Evolutionary conservation across 768 basidiomycete genomes (phyloP).

Genomic region (Boletus sp.): DNA sequence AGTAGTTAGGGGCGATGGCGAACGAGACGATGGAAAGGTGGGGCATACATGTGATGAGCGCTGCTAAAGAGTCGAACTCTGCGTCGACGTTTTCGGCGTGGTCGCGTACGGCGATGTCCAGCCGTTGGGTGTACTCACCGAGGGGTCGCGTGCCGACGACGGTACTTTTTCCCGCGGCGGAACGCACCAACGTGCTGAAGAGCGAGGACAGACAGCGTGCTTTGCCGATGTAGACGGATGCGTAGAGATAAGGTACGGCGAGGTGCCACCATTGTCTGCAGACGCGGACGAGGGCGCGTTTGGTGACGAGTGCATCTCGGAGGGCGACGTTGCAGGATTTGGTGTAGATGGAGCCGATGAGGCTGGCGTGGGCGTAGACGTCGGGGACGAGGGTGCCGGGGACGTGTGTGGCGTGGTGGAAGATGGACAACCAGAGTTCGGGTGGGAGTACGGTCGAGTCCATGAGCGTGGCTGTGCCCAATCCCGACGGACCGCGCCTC

Average conservation of each 20-base stretch:
- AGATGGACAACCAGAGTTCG: slow-evolving; percentile 26
- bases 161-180: slow-evolving; percentile 7
- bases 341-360: slow-evolving; percentile 6
- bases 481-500: neutral
- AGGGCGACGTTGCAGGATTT: slow-evolving; percentile 3
- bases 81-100: neutral
- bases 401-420: slow-evolving; percentile 20
- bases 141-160: slow-evolving; percentile 9
- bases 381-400: slow-evolving; percentile 22
- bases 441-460: slow-evolving; percentile 9
- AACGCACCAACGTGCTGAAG: slow-evolving; percentile 9
- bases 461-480: neutral
- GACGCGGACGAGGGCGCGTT: slow-evolving; percentile 26
- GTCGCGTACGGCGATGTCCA: slow-evolving; percentile 27
- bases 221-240: slow-evolving; percentile 21
- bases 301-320: slow-evolving; percentile 23
- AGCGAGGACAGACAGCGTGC: slow-evolving; percentile 19
- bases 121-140: slow-evolving; percentile 22
- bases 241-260: slow-evolving; percentile 23
- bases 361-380: slow-evolving; percentile 16
- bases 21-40: slow-evolving; percentile 23
- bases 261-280: slow-evolving; percentile 30
- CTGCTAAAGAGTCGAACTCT: slow-evolving; percentile 7
- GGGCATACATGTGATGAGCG: slow-evolving; percentile 15
- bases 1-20: neutral